Evolutionary conservation across 2,329 filamentous ascomycete species (phyloP), one percentile per base, ranked within the genome.

Genomic region (Aspergillus oerlinghausenensis): DNA sequence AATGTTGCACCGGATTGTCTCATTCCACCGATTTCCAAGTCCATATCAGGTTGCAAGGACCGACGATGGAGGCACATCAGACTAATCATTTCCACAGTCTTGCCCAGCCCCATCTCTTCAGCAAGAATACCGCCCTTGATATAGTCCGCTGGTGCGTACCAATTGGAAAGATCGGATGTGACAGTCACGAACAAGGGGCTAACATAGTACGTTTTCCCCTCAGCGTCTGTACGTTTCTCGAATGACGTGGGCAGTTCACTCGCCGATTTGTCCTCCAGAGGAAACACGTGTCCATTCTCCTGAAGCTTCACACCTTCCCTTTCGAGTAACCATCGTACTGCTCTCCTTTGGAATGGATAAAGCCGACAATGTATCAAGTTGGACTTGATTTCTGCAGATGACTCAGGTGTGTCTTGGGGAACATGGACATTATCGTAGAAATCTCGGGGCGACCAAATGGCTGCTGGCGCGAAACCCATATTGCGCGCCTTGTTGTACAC

Each of bases 1-100:
- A 88, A 73, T 2, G 84, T 87, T 1, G 83, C 82, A 19, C 76
- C 73, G 35, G 83, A 84, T 47, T 63, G 63, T 50, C 61, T 68
- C 43, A 77, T 58, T 4, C 63, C 63, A 26, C 65, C 63, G 23
- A 57, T 60, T 47, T 64, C 56, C 5, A 55, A 40, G 40, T 64
- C 62, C 2, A 63, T 21, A n/a, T 64, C 59, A 9, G 55, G 26
- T n/a, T 26, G 38, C 28, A 63, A 38, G 14, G 56, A 45, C 25
- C 72, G 70, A 26, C 63, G 67, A 58, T 80, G 73, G 49, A 77
- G 60, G 53, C 71, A 76, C 35, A 80, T 77, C 14, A 80, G 61
- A 8, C 72, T 70, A 47, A 80, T 78, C 63, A 80, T 70, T 61
- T 80, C 78, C 40, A 80, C 75, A 3, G 78, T 80, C 60, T 80